Evolutionary conservation across 495 filamentous ascomycete genomes (phyloP).

Genomic region (Xylaria scruposa): DNA sequence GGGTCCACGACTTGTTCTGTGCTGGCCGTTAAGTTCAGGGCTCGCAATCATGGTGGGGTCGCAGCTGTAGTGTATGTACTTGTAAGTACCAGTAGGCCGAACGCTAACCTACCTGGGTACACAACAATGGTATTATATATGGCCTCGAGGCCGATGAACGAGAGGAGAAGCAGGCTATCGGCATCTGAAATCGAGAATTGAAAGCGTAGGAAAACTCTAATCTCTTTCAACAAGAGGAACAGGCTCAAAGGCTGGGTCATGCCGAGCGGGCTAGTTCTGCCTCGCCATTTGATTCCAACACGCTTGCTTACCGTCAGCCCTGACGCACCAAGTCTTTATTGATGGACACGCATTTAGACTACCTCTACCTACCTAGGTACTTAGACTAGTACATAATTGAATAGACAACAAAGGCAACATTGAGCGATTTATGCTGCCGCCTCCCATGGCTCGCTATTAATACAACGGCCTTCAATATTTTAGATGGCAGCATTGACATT

Average conservation of each 20-base stretch:
- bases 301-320: not conserved
- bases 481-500: not conserved
- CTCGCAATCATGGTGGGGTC: constrained; percentile 20
- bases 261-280: constrained; percentile 9
- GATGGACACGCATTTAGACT: not conserved
- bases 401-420: not conserved
- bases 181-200: not conserved
- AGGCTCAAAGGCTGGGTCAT: not conserved
- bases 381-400: not conserved
- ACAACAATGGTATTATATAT: constrained; percentile 11
- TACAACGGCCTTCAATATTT: not conserved
- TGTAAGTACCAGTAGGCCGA: constrained; percentile 3
- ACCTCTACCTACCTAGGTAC: too few relatives aligned
- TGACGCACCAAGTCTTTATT: constrained; percentile 14
- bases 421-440: not conserved
- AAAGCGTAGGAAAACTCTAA: not conserved
- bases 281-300: constrained; percentile 3
- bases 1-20: not conserved
- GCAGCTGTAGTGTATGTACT: not conserved
- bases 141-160: constrained; percentile 11
- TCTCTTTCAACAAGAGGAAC: not conserved
- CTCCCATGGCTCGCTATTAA: not conserved
- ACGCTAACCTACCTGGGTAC: constrained; percentile 1
- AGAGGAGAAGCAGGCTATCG: not conserved
- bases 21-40: not conserved